phyloP scores from a whole-genome alignment of 148 eudicot genomes.

The Persicaria maculosa region DNA sequence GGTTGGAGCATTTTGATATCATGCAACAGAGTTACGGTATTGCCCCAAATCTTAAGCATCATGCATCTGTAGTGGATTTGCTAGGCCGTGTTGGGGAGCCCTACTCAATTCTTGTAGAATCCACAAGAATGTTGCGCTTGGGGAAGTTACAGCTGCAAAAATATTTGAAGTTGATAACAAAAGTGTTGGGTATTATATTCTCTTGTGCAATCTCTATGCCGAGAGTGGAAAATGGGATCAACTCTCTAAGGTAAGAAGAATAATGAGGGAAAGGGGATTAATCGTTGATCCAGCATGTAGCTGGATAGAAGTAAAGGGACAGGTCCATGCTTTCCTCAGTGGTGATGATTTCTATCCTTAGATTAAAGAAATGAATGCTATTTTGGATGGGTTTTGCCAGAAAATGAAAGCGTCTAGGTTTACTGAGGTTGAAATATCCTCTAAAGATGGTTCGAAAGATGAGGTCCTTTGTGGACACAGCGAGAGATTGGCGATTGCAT shows the following conservation, averaged over 20 bases:
- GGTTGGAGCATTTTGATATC: conserved; percentile 47
- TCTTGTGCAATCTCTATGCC: conserved; percentile 73
- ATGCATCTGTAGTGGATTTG: conserved; percentile 87
- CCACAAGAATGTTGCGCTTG: conserved; percentile 50
- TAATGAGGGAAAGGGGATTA: conserved; percentile 66
- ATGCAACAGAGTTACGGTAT: conserved; percentile 46
- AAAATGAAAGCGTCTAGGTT: conserved; percentile 45
- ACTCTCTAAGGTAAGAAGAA: conserved; percentile 49
- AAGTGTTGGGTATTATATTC: conserved; percentile 61
- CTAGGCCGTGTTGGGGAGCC: conserved; percentile 99
- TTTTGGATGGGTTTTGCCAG: conserved; percentile 56
- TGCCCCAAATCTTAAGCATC: conserved; percentile 70
- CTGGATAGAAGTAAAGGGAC: conserved; percentile 93
- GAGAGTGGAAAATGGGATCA: conserved; percentile 71
- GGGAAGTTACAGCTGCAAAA: conserved; percentile 57
- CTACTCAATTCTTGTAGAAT: conserved; percentile 79
- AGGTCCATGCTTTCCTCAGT: conserved; percentile 80
- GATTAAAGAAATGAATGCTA: conserved; percentile 54
- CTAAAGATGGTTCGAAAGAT: conserved; percentile 51
- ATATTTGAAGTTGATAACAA: conserved; percentile 48
- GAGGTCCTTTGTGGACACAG: conserved; percentile 92
- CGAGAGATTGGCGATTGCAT: conserved; percentile 74
- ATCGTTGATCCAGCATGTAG: conserved; percentile 86
- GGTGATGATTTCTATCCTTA: conserved; percentile 78
- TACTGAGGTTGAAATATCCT: conserved; percentile 21